Percentiles rank a stretch among this genome's conserved stretches.
phyloP scores from a whole-genome alignment of 352 stramenopile species.

The Globisporangium sylvaticum region DNA sequence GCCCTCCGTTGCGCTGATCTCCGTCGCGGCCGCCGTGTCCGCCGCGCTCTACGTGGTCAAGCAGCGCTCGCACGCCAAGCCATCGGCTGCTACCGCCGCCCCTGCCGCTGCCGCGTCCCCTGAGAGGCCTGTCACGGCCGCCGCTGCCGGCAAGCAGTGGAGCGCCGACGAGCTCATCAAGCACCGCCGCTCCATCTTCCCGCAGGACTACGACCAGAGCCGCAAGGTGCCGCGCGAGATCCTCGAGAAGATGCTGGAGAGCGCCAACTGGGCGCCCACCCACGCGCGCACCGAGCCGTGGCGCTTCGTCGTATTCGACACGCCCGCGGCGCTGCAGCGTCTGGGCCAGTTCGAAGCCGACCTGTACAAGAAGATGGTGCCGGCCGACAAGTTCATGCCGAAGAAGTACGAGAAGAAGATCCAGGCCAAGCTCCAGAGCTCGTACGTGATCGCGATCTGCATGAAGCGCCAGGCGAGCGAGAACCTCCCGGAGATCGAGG shows the following conservation, averaged over 20 bases:
- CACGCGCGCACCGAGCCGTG: conserved; percentile 77
- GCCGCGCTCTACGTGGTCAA: conserved; percentile 37
- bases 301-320: conserved; percentile 73
- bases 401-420: conserved; percentile 82
- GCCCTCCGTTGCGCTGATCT: conserved; percentile 25
- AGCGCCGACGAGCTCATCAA: conserved; percentile 73
- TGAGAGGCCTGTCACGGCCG: conserved; percentile 18
- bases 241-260: conserved; percentile 69
- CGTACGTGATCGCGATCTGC: conserved; percentile 81
- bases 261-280: conserved; percentile 79
- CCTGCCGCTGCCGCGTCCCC: neutral
- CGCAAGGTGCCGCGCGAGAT: conserved; percentile 50
- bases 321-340: conserved; percentile 40
- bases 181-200: conserved; percentile 70
- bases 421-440: conserved; percentile 59
- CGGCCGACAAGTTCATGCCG: conserved; percentile 63
- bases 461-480: conserved; percentile 85
- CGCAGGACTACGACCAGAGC: conserved; percentile 54
- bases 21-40: conserved; percentile 28
- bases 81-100: neutral
- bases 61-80: conserved; percentile 22
- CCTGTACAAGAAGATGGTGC: conserved; percentile 66
- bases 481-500: conserved; percentile 77
- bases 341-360: conserved; percentile 60
- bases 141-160: conserved; percentile 41